Percentiles rank a stretch among this genome's conserved stretches.
Evolutionary conservation across 2,329 filamentous ascomycete genomes (phyloP).

Genomic region (Exophiala dermatitidis): DNA sequence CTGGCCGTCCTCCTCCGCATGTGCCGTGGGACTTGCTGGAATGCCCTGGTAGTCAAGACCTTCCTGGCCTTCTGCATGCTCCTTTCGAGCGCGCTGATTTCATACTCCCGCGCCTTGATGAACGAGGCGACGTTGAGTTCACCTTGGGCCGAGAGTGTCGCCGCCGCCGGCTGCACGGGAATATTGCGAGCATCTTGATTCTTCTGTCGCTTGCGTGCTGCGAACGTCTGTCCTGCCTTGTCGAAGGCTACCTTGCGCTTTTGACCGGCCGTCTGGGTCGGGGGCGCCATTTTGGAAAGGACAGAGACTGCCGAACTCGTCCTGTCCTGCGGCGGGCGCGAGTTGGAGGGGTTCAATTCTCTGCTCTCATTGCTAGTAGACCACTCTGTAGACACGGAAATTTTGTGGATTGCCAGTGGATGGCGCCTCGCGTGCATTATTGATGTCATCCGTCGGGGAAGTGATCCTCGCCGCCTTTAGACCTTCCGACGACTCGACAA

Average conservation of each 20-base stretch:
- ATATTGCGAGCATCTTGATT: conserved; percentile 42
- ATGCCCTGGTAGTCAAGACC: conserved; percentile 62
- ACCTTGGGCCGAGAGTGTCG: conserved; percentile 52
- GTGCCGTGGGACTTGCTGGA: conserved; percentile 80
- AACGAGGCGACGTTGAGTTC: conserved; percentile 81
- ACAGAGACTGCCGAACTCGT: neutral
- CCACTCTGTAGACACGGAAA: too few relatives aligned
- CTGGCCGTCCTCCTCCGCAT: conserved; percentile 83
- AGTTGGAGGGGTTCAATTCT: neutral
- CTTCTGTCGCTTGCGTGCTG: conserved; percentile 35
- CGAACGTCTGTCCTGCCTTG: conserved; percentile 6
- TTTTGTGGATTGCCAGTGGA: too few relatives aligned
- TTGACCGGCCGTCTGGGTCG: conserved; percentile 13
- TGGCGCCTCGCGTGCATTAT: too few relatives aligned
- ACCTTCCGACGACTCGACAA: too few relatives aligned
- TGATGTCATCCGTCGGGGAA: too few relatives aligned
- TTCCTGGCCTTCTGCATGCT: conserved; percentile 70
- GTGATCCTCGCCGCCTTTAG: too few relatives aligned
- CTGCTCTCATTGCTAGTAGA: too few relatives aligned
- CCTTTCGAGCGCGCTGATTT: conserved; percentile 76
- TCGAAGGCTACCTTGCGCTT: conserved; percentile 23
- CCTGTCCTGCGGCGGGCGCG: neutral
- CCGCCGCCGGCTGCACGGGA: conserved; percentile 39
- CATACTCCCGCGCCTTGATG: conserved; percentile 75
- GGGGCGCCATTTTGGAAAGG: conserved; percentile 5